Evolutionary conservation across 192 early-diverging fungal species (phyloP).

Genomic region (Coemansia sp.): DNA sequence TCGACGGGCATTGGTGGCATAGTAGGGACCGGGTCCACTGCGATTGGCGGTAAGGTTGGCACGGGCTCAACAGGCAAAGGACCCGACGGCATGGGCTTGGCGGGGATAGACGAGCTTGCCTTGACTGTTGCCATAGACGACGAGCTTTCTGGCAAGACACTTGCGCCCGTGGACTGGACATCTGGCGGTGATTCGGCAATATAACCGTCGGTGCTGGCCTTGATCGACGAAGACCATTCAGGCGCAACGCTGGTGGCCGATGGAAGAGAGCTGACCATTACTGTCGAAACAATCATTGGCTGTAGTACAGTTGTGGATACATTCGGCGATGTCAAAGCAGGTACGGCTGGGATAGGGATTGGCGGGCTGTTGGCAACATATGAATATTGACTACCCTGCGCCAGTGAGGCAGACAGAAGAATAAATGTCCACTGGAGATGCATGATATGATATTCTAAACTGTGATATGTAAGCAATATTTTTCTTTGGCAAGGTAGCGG

Average conservation of each 20-base stretch:
- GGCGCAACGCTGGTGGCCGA: not conserved
- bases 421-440: constrained; percentile 48
- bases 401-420: constrained; percentile 25
- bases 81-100: constrained; percentile 8
- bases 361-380: constrained; percentile 34
- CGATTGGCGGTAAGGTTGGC: not conserved
- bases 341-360: constrained; percentile 8
- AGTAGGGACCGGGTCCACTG: constrained; percentile 4
- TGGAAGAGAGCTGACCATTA: not conserved
- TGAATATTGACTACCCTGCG: constrained; percentile 26
- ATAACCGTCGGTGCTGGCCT: constrained; percentile 23
- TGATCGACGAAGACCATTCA: not conserved
- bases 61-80: constrained; percentile 4
- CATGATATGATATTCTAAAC: constrained; percentile 21
- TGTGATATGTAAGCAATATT: not conserved
- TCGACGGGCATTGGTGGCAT: constrained; percentile 1
- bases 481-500: not conserved
- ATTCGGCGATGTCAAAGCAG: not conserved
- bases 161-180: constrained; percentile 8
- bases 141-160: not conserved
- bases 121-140: not conserved
- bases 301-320: not conserved
- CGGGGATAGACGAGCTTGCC: not conserved
- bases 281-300: constrained; percentile 14
- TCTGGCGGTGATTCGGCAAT: constrained; percentile 31